Conservation (phyloP, 73 alveolate species). For the Tetrahymena borealis region DNA sequence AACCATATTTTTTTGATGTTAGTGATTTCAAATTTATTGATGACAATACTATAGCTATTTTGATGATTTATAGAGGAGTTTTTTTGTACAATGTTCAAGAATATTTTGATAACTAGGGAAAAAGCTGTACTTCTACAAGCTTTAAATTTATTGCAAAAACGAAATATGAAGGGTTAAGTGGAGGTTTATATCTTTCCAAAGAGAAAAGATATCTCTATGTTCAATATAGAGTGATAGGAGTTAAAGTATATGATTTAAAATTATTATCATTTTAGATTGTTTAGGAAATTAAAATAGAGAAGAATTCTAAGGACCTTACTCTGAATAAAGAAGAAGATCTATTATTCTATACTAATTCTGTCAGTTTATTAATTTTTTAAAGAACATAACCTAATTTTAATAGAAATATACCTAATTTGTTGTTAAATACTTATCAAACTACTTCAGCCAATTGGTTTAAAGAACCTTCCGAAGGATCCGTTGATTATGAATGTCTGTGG, state of each 20-base stretch:
- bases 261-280: neutral
- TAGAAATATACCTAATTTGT: neutral
- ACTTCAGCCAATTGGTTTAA: neutral
- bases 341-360: neutral
- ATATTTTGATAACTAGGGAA: neutral
- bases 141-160: neutral
- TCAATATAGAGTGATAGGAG: neutral
- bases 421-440: neutral
- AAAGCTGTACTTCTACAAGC: neutral
- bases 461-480: neutral
- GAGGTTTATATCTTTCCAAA: neutral
- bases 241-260: neutral
- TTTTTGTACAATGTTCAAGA: neutral
- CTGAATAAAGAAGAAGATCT: neutral
- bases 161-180: neutral
- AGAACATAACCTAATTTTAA: neutral
- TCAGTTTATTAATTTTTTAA: too few species aligned
- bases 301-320: neutral
- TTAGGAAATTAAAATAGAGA: neutral
- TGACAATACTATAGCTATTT: neutral
- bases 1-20: neutral
- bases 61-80: neutral
- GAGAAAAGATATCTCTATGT: neutral
- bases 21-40: neutral
- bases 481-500: neutral